phyloP scores from a whole-genome alignment of 495 filamentous ascomycete species.

The Penicillium ucsense region DNA sequence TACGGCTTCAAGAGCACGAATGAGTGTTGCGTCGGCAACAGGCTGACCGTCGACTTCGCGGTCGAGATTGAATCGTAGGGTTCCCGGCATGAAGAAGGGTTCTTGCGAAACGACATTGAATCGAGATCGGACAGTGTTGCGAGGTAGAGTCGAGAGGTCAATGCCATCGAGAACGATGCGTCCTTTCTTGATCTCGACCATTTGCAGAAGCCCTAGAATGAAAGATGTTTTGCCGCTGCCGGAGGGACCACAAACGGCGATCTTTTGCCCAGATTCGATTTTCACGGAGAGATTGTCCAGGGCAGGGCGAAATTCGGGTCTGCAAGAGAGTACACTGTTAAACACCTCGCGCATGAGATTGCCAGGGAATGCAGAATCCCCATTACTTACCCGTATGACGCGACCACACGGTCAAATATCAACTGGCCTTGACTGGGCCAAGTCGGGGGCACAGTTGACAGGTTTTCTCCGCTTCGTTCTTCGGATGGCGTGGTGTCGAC shows the following conservation, averaged over 20 bases:
- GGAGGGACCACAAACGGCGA: slow-evolving; percentile 27
- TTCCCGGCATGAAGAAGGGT: slow-evolving; percentile 40
- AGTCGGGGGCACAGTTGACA: background rate
- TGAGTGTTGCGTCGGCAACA: slow-evolving; percentile 3
- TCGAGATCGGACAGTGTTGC: slow-evolving; percentile 18
- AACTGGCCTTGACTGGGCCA: slow-evolving; percentile 3
- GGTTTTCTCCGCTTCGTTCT: background rate
- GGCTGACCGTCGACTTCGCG: slow-evolving; percentile 10
- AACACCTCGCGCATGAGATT: too few species aligned
- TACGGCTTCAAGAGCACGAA: slow-evolving; percentile 2
- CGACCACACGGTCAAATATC: slow-evolving; percentile 1
- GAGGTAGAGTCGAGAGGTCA: slow-evolving; percentile 26
- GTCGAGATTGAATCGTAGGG: slow-evolving; percentile 39
- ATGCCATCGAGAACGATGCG: slow-evolving; percentile 31
- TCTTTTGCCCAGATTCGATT: slow-evolving; percentile 16
- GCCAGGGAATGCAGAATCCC: background rate
- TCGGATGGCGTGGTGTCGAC: slow-evolving; percentile 7
- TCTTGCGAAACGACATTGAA: slow-evolving; percentile 42
- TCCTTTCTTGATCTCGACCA: slow-evolving; percentile 27
- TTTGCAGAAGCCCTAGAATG: slow-evolving; percentile 30
- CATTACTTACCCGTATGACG: slow-evolving; percentile 2
- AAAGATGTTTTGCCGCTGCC: slow-evolving; percentile 36
- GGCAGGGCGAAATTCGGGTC: background rate
- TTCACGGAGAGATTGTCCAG: slow-evolving; percentile 15
- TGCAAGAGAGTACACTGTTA: background rate